A percentile compares a stretch with the other conserved stretches of the same genome.
phyloP scores from a whole-genome alignment of 2,329 filamentous ascomycete species.

The Aspergillus pseudonomiae region DNA sequence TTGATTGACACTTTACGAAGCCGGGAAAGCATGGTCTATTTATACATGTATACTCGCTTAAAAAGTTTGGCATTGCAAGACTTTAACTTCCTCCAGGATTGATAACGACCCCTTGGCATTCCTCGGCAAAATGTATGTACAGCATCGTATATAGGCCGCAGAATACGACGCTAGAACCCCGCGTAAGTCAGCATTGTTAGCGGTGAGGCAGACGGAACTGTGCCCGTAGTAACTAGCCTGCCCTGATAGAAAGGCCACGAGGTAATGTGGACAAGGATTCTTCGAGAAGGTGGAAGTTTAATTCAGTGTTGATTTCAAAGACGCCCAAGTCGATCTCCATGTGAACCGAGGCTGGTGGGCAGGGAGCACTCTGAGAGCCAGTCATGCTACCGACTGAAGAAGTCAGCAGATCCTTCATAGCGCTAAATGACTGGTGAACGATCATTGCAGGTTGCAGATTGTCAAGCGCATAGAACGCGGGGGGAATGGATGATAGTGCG shows the following conservation, averaged over 20 bases:
- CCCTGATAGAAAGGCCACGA: not conserved
- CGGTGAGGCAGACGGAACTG: not conserved
- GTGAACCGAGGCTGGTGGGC: constrained; percentile 5
- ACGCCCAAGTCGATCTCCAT: not conserved
- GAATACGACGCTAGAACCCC: not conserved
- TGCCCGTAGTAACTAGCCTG: not conserved
- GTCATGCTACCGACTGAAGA: not conserved
- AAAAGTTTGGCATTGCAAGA: not conserved
- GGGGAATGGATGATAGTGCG: not conserved
- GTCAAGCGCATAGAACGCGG: not conserved
- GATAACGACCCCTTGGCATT: not conserved
- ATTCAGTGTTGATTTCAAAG: not conserved
- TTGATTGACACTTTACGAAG: not conserved
- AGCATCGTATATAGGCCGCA: not conserved
- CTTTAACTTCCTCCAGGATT: not conserved
- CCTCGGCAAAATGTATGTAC: not conserved
- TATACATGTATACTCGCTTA: not conserved
- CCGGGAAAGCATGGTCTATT: not conserved
- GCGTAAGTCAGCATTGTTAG: not conserved
- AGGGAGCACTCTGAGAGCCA: not conserved
- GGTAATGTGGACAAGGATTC: not conserved
- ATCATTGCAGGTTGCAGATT: not conserved
- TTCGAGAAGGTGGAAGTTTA: constrained; percentile 6
- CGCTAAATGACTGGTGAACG: not conserved
- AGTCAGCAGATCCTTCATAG: not conserved